Conservation (phyloP, 495 filamentous ascomycete genomes). For the Cryomyces minteri region DNA sequence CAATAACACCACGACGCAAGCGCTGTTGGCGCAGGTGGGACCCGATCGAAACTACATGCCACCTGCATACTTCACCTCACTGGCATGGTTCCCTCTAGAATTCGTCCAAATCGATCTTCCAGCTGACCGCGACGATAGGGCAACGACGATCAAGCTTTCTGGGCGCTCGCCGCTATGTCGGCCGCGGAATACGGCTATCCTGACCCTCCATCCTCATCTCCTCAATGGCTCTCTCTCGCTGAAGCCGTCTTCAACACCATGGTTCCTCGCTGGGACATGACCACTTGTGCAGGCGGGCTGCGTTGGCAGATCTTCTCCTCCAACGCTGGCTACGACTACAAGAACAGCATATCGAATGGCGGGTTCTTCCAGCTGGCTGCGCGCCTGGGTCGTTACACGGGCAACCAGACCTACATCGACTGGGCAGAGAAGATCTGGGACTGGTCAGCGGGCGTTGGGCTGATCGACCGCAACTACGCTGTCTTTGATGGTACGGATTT, state of each 20-base stretch:
- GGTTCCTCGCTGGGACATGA: slow-evolving; percentile 27
- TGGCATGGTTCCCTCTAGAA: slow-evolving; percentile 11
- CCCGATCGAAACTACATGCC: slow-evolving; percentile 19
- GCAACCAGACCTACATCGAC: slow-evolving; percentile 36
- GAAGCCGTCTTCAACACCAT: slow-evolving; percentile 20
- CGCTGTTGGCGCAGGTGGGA: slow-evolving; percentile 19
- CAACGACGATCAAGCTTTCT: slow-evolving; percentile 69
- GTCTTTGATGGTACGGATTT: slow-evolving; percentile 21
- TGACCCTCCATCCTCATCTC: slow-evolving; percentile 31
- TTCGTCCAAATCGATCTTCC: slow-evolving; percentile 9
- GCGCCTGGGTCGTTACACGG: slow-evolving; percentile 47
- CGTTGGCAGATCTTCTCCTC: slow-evolving; percentile 37
- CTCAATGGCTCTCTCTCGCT: slow-evolving; percentile 42
- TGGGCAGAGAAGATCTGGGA: slow-evolving; percentile 20
- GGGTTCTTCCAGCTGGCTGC: slow-evolving; percentile 51
- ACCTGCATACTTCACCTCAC: background rate
- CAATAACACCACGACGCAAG: slow-evolving; percentile 13
- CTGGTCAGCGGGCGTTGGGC: slow-evolving; percentile 13
- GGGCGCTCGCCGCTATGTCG: slow-evolving; percentile 54
- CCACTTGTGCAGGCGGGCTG: slow-evolving; percentile 31
- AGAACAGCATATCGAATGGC: slow-evolving; percentile 53
- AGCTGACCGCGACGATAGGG: slow-evolving; percentile 15
- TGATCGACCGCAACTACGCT: slow-evolving; percentile 15
- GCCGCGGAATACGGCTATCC: slow-evolving; percentile 61
- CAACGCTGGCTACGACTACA: slow-evolving; percentile 40